Evolutionary conservation across 1,284 basidiomycete genomes (phyloP), one percentile per base, ranked within the genome.

Genomic region (Irpex sp.): DNA sequence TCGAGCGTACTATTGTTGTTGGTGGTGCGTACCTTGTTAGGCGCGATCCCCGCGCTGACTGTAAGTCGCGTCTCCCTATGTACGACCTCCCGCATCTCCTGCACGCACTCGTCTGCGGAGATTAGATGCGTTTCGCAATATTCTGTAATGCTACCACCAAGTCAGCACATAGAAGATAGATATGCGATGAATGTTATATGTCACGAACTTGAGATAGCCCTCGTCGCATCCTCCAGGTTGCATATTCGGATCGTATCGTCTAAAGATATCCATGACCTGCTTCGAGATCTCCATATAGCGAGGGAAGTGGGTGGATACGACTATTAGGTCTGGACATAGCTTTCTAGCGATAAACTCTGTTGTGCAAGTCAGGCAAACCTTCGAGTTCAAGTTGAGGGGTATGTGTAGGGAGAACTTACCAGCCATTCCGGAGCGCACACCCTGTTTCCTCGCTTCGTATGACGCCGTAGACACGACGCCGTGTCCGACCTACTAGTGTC

Each of bases 341-440:
- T 94, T 96, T 78, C 90, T 91, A 13, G 96, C 97, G 51, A 98
- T 89, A 74, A 96, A 96, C 56, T 87, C n/a, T n/a, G n/a, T n/a
- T n/a, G n/a, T n/a, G n/a, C n/a, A n/a, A n/a, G n/a, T n/a, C n/a
- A n/a, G n/a, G n/a, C n/a, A n/a, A n/a, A n/a, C n/a, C n/a, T n/a
- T n/a, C n/a, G n/a, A n/a, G n/a, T n/a, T n/a, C n/a, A n/a, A n/a
- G n/a, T n/a, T n/a, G n/a, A n/a, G n/a, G n/a, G n/a, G n/a, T n/a
- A n/a, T n/a, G n/a, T n/a, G n/a, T n/a, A n/a, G n/a, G n/a, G n/a
- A n/a, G 1, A 11, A 71, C 79, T 65, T 68, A 91, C 91, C 83
- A 57, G 94, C 85, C 94, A 96, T 96, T 36, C 93, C 94, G 3
- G 92, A 94, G 31, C 94, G 86, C 38, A 92, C 90, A 0, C 95